Base-by-base conservation (phyloP, 352 stramenopile genomes). In the Saprolegnia parasitica region DNA sequence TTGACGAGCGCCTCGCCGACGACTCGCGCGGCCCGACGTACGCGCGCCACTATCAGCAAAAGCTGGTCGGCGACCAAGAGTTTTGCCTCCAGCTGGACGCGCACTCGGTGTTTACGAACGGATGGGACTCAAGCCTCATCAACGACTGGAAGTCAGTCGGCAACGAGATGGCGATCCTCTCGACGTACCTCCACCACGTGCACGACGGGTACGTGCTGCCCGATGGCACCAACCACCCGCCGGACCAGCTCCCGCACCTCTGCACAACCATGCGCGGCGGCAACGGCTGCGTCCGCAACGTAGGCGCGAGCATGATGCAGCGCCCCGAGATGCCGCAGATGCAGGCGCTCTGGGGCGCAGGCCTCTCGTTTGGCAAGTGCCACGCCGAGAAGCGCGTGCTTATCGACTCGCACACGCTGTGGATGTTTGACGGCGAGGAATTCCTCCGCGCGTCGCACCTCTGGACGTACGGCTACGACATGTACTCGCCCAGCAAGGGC, bases 341-440 rank as follows among this genome's bases (percentile, higher is more conserved):
- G 50, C 91, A 83, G 18, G 91, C 81, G n/a, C 77, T 90, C 32
- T 97, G 87, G 87, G 88, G 84, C 35, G 89, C 89, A 11, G 89
- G 88, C 26, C 74, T 96, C 24, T 74, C 60, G 1, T 95, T 96
- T 72, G 84, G 76, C 57, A 79, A 85, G 72, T 96, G 88, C 76
- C 89, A 97, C 72, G 87, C 84, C 15, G 84, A 96, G 68, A 64
- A 81, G 20, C 85, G 85, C 67, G 88, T 96, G 32, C 87, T 83
- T 1, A 87, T 93, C 49, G 90, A 96, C 76, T 82, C 84, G 13
- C 78, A 95, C 66, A 77, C 89, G 16, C 71, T 75, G 21, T 76
- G 83, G 68, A 81, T 96, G 24, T 96, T 96, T 77, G 86, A 94
- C 71, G 89, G 88, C 29, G 89, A 96, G 68, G 89, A 97, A 71